Percentiles rank a stretch among this genome's conserved stretches.
Conservation (phyloP, 2,329 filamentous ascomycete genomes). For the Scedosporium apiospermum region DNA sequence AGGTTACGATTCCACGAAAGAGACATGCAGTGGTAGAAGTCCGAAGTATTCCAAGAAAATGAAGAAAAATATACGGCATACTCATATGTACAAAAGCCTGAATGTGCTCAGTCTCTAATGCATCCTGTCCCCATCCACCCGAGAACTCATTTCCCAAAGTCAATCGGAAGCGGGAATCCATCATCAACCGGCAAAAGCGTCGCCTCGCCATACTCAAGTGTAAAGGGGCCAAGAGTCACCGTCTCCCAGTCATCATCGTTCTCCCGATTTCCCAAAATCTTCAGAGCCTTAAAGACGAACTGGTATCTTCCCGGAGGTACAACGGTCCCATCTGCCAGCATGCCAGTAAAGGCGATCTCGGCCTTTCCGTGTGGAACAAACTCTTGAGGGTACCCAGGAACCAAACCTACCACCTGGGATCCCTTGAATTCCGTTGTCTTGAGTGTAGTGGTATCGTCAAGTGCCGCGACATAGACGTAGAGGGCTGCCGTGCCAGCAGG, state of each 20-base stretch:
- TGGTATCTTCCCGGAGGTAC: constrained; percentile 40
- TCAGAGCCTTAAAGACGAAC: constrained; percentile 37
- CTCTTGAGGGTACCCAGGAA: constrained; percentile 10
- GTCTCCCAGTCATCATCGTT: constrained; percentile 37
- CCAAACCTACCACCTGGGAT: background rate
- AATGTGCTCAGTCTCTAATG: background rate
- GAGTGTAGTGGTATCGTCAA: background rate
- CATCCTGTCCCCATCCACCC: background rate
- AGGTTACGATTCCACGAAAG: too few species aligned
- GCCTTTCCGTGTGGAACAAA: constrained; percentile 17
- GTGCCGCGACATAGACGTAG: constrained; percentile 26
- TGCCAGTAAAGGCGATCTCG: constrained; percentile 32
- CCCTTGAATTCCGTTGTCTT: background rate
- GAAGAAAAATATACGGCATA: background rate
- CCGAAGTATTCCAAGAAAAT: background rate
- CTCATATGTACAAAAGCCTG: background rate
- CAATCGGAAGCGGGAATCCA: background rate
- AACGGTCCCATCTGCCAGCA: constrained; percentile 34
- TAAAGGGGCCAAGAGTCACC: constrained; percentile 29
- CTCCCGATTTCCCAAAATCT: constrained; percentile 38
- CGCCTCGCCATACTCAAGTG: constrained; percentile 28
- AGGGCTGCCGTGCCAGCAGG: constrained; percentile 38
- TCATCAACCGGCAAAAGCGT: background rate
- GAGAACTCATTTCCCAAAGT: background rate
- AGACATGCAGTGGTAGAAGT: too few species aligned